Percentiles rank a stretch among this genome's conserved stretches.
Evolutionary conservation across 495 filamentous ascomycete genomes (phyloP).

Genomic region (Daldinia caldariorum): DNA sequence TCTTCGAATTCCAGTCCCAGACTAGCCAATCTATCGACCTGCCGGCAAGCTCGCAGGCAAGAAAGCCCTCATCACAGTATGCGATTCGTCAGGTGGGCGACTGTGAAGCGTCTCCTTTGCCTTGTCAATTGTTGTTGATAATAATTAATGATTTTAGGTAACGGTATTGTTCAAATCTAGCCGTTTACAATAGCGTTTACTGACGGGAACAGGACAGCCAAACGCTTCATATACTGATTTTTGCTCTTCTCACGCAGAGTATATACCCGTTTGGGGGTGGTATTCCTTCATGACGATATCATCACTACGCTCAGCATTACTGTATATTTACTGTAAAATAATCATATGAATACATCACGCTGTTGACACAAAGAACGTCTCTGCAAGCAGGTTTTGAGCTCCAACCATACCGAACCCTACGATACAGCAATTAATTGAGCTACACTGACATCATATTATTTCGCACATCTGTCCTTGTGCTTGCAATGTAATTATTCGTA

Average conservation of each 20-base stretch:
- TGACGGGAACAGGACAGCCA: not conserved
- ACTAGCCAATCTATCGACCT: constrained; percentile 16
- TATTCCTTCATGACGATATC: not conserved
- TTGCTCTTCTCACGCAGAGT: not conserved
- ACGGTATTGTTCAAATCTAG: not conserved
- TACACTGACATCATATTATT: not conserved
- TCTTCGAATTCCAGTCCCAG: constrained; percentile 13
- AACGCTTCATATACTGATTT: not conserved
- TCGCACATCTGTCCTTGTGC: not conserved
- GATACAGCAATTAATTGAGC: not conserved
- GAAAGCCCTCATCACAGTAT: constrained; percentile 65
- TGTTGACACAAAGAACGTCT: constrained; percentile 2
- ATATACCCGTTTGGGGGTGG: not conserved
- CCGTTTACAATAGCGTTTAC: not conserved
- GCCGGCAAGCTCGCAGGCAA: constrained; percentile 61
- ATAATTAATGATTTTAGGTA: constrained; percentile 2
- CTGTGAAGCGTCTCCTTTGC: constrained; percentile 13
- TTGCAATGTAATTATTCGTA: not conserved
- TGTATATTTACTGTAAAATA: constrained; percentile 18
- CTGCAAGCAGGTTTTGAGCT: not conserved
- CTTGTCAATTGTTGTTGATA: constrained; percentile 2
- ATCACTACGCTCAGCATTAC: not conserved
- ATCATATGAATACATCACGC: constrained; percentile 18
- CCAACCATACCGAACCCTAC: not conserved
- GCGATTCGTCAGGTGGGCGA: constrained; percentile 48